Conservation (phyloP, 495 filamentous ascomycete species). For the Trichoderma gamsii region DNA sequence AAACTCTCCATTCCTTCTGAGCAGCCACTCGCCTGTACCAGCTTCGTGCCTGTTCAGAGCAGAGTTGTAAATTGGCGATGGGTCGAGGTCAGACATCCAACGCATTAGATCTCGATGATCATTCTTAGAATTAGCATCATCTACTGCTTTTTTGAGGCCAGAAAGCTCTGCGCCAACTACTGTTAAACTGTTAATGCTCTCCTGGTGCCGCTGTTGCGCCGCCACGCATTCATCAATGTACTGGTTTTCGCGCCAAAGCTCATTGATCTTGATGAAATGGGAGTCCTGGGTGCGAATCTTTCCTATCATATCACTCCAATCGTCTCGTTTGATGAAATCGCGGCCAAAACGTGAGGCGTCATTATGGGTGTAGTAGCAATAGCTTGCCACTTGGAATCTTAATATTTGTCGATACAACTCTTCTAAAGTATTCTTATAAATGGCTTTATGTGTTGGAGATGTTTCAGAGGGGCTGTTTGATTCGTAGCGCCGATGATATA, state of each 20-base stretch:
- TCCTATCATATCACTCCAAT: neutral
- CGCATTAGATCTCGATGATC: neutral
- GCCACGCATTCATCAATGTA: neutral
- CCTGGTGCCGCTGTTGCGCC: neutral
- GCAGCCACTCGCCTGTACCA: conserved; percentile 6
- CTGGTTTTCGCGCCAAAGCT: neutral
- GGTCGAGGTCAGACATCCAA: neutral
- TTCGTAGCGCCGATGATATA: conserved; percentile 9
- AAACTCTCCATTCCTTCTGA: neutral
- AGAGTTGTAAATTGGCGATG: neutral
- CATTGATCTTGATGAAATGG: neutral
- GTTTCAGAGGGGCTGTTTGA: neutral
- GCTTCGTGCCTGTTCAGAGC: neutral
- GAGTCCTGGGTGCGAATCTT: neutral
- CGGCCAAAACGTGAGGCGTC: neutral
- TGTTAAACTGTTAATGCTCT: neutral
- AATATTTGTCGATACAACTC: conserved; percentile 1
- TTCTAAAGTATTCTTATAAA: neutral
- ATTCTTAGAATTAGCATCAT: neutral
- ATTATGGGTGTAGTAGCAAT: conserved; percentile 5
- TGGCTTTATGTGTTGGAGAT: neutral
- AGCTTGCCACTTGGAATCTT: neutral
- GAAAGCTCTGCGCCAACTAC: neutral
- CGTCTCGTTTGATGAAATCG: neutral
- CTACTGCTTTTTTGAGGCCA: neutral